Evolutionary conservation across 2,329 filamentous ascomycete species (phyloP), one percentile per base, ranked within the genome.

Genomic region (Claviceps fusiformis): DNA sequence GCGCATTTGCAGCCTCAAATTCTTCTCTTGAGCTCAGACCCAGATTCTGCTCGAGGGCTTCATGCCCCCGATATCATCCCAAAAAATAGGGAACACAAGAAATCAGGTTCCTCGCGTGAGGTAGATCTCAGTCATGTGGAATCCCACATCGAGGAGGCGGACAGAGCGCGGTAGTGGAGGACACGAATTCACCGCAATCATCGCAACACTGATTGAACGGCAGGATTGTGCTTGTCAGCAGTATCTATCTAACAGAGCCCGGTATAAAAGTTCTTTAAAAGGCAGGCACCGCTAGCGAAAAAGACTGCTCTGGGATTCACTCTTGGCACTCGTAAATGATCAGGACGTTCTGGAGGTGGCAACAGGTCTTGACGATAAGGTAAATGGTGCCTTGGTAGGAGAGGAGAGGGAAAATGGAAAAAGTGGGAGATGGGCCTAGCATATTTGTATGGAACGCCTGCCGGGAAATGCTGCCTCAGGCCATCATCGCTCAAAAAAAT

Each of bases 221-320:
- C 24, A 11, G 9, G 27, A 24, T 52, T 15, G 15, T 46, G 33
- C 41, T 43, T 95, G 88, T 95, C 71, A 78, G 86, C 89, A 89
- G 83, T 82, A 82, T 81, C 90, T 95, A 95, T 95, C 90, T 95
- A 95, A 92, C 89, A 79, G 86, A 85, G 81, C 79, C 87, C 85
- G 87, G 89, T 82, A 70, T 72, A 67, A 70, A 67, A 70, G 13
- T 33, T 24, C 55, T 62, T 73, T 35, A 35, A 35, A n/a, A 70
- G 68, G 81, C 87, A 90, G 89, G 87, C 85, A 85, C 87, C 82
- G 90, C 87, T 96, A 96, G 91, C 91, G 91, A 90, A 95, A 95
- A 88, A 87, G 86, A 86, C 86, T 88, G 86, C 84, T 74, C 59
- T 68, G 69, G 63, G 54, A 67, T 73, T 87, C 75, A 70, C 69